Percentiles rank a stretch among this genome's conserved stretches.
Evolutionary conservation across 2,329 filamentous ascomycete species (phyloP).

Genomic region (Penicillium italicum): DNA sequence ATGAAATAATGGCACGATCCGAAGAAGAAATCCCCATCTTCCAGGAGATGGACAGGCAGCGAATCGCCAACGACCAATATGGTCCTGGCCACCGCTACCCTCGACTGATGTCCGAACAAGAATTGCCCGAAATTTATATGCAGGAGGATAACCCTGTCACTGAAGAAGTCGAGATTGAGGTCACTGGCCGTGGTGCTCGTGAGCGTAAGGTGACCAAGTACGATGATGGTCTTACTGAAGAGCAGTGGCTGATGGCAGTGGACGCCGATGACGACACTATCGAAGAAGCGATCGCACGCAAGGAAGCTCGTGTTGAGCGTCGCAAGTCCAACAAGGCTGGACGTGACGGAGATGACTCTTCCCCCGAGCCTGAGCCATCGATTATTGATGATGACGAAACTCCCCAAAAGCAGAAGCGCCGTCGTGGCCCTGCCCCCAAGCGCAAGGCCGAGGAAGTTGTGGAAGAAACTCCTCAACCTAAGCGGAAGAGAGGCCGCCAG

Average conservation of each 20-base stretch:
- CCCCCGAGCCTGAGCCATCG: constrained; percentile 65
- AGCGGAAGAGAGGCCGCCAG: constrained; percentile 71
- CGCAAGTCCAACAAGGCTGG: constrained; percentile 73
- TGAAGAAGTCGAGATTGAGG: constrained; percentile 72
- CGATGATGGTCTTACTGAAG: constrained; percentile 94
- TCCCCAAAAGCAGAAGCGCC: constrained; percentile 70
- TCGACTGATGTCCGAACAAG: constrained; percentile 79
- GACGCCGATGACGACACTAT: constrained; percentile 94
- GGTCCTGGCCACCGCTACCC: constrained; percentile 66
- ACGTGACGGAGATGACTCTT: constrained; percentile 55
- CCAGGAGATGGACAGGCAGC: constrained; percentile 77
- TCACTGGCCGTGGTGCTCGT: constrained; percentile 82
- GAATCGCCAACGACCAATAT: constrained; percentile 64
- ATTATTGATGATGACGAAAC: constrained; percentile 83
- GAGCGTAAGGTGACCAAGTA: constrained; percentile 94
- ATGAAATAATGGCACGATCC: constrained; percentile 85
- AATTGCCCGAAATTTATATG: constrained; percentile 92
- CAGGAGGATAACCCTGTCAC: constrained; percentile 76
- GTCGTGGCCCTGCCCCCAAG: constrained; percentile 77
- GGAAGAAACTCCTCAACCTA: constrained; percentile 71
- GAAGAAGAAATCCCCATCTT: constrained; percentile 76
- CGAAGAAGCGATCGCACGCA: constrained; percentile 86
- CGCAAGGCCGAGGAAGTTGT: constrained; percentile 78
- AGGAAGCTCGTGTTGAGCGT: constrained; percentile 78
- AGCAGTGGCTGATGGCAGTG: constrained; percentile 97